Evolutionary conservation across 345 rosid species (phyloP).

Genomic region (Boechera divaricarpa): DNA sequence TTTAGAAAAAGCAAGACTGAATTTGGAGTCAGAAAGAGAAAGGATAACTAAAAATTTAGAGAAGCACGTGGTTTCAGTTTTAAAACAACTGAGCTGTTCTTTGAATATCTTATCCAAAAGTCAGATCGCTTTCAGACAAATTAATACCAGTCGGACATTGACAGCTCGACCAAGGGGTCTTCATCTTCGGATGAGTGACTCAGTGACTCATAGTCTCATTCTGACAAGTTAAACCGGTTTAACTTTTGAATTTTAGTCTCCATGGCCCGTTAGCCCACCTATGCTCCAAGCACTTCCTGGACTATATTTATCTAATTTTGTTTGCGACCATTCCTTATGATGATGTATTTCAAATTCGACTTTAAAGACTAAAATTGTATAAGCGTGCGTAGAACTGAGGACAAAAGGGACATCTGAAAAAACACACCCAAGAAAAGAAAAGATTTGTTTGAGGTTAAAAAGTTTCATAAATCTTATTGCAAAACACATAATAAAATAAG

Average conservation of each 20-base stretch:
- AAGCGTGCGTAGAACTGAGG: background rate
- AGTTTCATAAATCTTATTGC: background rate
- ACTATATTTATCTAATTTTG: background rate
- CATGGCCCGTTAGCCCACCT: background rate
- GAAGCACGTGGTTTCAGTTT: conserved; percentile 27
- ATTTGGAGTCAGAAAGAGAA: background rate
- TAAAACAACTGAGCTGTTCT: conserved; percentile 28
- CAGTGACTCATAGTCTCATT: background rate
- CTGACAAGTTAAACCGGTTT: conserved; percentile 1
- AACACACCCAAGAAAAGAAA: background rate
- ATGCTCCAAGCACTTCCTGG: background rate
- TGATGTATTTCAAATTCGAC: background rate
- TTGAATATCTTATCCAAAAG: conserved; percentile 27
- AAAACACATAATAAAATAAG: background rate
- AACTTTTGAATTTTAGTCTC: background rate
- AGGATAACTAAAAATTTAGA: conserved; percentile 1
- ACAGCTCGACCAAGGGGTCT: conserved; percentile 24
- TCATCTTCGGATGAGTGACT: conserved; percentile 16
- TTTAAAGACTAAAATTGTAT: background rate
- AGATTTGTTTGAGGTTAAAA: background rate
- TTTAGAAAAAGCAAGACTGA: conserved; percentile 1
- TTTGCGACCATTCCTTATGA: background rate
- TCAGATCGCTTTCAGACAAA: conserved; percentile 40
- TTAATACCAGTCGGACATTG: conserved; percentile 24
- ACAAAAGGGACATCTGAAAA: background rate